Evolutionary conservation across 2,329 filamentous ascomycete species (phyloP), one percentile per base, ranked within the genome.

Genomic region (Botryotinia globosa): DNA sequence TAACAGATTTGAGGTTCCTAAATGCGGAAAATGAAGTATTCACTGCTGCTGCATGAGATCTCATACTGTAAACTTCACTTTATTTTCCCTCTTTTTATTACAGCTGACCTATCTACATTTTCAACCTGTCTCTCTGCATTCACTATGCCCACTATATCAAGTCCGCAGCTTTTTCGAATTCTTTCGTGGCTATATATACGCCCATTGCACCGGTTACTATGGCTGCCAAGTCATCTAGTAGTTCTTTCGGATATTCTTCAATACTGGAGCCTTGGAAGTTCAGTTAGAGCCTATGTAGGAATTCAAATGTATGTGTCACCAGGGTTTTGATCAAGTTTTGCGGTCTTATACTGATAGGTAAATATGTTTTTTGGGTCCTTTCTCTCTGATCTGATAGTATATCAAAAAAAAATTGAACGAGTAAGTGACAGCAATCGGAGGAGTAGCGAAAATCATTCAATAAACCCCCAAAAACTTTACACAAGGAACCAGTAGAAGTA

Each of bases 181-280:
- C 4, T n/a, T 14, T 5, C 48, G 0, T 25, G 12, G 48, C 48
- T n/a, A 51, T n/a, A 25, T 25, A 51, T 14, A 51, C 22, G 0
- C 20, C 25, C 10, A 14, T n/a, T 51, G 3, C 10, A n/a, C 48
- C 10, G 4, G 25, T 16, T n/a, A 7, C 22, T 16, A 25, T 51
- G 48, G 48, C 25, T 25, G 22, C 22, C 9, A 12, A 48, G 45
- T 25, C 9, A 5, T 48, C 22, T 4, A 12, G 45, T 0, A 48
- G 45, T 4, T 25, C 0, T 4, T 25, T 25, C 4, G 10, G 10
- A 12, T 1, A 3, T 14, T 4, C 8, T 1, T 12, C 45, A 2
- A 25, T 51, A 4, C 22, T 51, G 4, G 22, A 51, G 45, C 12
- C 10, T n/a, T 51, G 22, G 25, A 4, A 51, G 25, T 14, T 48